phyloP scores from a whole-genome alignment of 2,329 filamentous ascomycete species.

The Cryphonectria carpinicola region DNA sequence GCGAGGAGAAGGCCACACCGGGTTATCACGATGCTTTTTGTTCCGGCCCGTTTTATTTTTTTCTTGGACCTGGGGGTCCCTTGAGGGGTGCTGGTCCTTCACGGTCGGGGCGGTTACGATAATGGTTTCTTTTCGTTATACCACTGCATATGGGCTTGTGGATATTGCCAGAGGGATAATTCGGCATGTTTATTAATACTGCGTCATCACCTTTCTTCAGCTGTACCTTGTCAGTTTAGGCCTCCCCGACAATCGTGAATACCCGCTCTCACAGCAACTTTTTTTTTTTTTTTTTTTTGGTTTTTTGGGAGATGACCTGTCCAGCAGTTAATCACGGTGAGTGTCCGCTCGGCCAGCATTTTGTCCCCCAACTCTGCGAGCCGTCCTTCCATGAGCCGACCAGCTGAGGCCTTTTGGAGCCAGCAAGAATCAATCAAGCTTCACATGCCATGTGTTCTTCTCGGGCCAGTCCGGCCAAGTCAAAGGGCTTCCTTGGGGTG shows the following conservation, averaged over 20 bases:
- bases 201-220: conserved; percentile 27
- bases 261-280: conserved; percentile 22
- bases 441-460: background rate
- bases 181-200: conserved; percentile 30
- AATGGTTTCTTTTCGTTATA: conserved; percentile 34
- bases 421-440: background rate
- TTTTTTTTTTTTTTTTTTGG: background rate
- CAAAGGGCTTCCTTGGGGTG: background rate
- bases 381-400: background rate
- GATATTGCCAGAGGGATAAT: conserved; percentile 29
- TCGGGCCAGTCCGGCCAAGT: background rate
- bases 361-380: background rate
- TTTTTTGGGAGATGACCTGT: background rate
- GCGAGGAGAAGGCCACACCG: conserved; percentile 17
- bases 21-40: conserved; percentile 20
- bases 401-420: background rate
- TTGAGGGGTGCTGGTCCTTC: conserved; percentile 16
- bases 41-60: conserved; percentile 13
- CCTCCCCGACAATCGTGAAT: conserved; percentile 28
- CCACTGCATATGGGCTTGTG: conserved; percentile 28
- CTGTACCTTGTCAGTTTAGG: conserved; percentile 29
- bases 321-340: background rate
- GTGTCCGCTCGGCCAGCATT: background rate
- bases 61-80: conserved; percentile 9
- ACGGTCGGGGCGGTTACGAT: conserved; percentile 29